Evolutionary conservation across 805 yeast genomes (phyloP), one percentile per base, ranked within the genome.

Genomic region (Scheffersomyces ergatensis): DNA sequence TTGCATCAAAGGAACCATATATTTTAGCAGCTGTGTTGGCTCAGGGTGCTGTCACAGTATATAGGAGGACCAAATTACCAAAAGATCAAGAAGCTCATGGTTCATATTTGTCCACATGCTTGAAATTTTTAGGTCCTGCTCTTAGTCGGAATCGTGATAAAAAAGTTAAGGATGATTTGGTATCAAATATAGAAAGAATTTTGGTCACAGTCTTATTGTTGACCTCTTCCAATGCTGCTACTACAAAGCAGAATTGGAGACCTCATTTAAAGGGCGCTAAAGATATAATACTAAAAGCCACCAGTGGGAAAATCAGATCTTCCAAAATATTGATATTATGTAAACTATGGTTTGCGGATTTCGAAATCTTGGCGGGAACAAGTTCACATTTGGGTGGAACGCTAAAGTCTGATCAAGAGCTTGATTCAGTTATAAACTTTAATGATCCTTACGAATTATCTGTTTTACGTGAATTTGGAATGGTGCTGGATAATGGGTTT

Each of bases 11-110:
- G n/a, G 85, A 81, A 50, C 70, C 83, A 1, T 83, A 80, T 51
- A 55, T 85, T 16, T 61, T 84, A 38, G 82, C 86, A n/a, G 87
- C 89, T 0, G 74, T 84, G 2, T 56, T 85, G 33, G 85, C 90
- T 0, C 83, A 83, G 42, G 92, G 90, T 13, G 89, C 90, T 0
- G 67, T 80, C 31, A 69, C 77, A 2, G 60, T 75, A 1, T 75
- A 70, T 43, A 64, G 77, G 40, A 67, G 67, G 26, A 63, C 70
- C 2, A 51, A 60, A 13, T 21, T 25, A 14, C 30, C 34, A 16
- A 25, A 36, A 15, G 47, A 46, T 27, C 15, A 33, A 33, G 42
- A 41, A 11, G 81, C 80, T 5, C 82, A 82, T 51, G 78, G 82
- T 48, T 70, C 75, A 12, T 85, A 85, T 51, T 58, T 85, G 26